These are phyloP conservation scores for Solanum okadae DNA, from an alignment of 257 asterid species.

Conservation along the genomic window DNA sequence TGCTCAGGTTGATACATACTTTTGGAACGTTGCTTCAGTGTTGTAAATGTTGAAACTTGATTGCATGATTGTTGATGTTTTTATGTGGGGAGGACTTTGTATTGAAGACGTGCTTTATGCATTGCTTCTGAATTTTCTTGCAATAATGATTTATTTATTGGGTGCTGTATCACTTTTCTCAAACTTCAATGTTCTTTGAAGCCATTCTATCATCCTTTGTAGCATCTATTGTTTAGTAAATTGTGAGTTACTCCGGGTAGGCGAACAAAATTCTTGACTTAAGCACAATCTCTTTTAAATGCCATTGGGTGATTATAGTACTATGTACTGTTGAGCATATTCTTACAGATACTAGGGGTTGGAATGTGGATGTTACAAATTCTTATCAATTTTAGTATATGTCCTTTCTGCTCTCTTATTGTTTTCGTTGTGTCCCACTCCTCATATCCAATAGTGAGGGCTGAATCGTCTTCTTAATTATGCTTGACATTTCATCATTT, in stretches of 20 bases:
- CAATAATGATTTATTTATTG: not conserved
- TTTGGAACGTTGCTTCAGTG: not conserved
- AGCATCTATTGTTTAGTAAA: not conserved
- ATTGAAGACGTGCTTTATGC: not conserved
- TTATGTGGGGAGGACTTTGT: not conserved
- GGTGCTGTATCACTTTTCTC: not conserved
- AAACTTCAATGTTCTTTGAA: not conserved
- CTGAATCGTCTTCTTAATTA: not conserved
- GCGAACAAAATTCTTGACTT: not conserved
- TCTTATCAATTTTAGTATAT: not conserved
- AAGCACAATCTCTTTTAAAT: not conserved
- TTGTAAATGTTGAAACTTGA: not conserved
- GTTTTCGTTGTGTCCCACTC: not conserved
- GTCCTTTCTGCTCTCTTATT: not conserved
- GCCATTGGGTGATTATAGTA: not conserved
- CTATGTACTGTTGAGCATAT: not conserved
- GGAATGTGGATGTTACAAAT: not conserved
- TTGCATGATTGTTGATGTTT: constrained; percentile 5
- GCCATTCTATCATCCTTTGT: not conserved
- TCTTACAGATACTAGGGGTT: not conserved
- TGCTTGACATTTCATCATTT: not conserved
- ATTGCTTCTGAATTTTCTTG: not conserved
- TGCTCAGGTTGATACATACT: constrained; percentile 66
- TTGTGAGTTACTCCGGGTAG: not conserved
- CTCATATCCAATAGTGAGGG: not conserved